Evolutionary conservation across 306 rosid species (phyloP).

Genomic region (Quercus gilva): DNA sequence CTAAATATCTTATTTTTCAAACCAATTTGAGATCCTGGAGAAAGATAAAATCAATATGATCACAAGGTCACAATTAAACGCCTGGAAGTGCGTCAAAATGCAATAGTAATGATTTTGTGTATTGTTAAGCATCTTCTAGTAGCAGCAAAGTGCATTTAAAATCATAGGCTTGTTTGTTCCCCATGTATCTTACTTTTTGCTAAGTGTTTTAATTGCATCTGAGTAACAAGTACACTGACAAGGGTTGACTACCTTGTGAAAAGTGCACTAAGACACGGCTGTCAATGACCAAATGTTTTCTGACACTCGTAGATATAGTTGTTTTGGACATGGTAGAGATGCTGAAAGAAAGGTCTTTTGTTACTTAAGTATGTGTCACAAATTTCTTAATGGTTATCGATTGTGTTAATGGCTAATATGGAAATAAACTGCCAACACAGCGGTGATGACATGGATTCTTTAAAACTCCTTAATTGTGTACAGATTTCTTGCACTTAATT

Average conservation of each 20-base stretch:
- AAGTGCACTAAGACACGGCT: neutral
- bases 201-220: neutral
- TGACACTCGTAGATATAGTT: neutral
- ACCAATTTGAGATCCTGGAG: neutral
- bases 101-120: neutral
- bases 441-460: neutral
- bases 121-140: neutral
- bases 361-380: neutral
- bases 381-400: neutral
- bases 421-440: neutral
- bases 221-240: neutral
- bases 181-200: neutral
- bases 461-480: neutral
- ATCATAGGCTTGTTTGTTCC: neutral
- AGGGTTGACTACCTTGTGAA: neutral
- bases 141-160: neutral
- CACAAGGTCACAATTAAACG: neutral
- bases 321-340: neutral
- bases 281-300: neutral
- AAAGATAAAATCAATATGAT: neutral
- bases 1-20: neutral
- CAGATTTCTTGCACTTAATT: neutral
- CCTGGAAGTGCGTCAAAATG: neutral
- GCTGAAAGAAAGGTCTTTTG: neutral
- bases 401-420: neutral